Percentiles rank a stretch among this genome's conserved stretches.
These are phyloP conservation scores for Achaetomium macrosporum DNA, from an alignment of 2,329 filamentous ascomycete species.

Conservation along the genomic window DNA sequence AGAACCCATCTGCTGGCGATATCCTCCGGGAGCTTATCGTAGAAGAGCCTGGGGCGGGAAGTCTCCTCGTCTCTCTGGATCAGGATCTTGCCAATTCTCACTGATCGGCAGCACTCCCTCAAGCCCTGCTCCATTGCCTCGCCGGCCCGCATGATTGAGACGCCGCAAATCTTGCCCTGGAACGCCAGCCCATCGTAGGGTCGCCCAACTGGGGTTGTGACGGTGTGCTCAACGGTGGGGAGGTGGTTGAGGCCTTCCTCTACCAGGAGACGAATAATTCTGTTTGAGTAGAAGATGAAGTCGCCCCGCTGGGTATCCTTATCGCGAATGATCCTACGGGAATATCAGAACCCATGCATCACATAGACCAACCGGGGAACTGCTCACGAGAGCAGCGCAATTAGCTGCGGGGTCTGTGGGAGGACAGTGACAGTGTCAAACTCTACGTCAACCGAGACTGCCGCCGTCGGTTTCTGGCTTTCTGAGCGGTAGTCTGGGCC, in stretches of 20 bases:
- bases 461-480: slow-evolving; percentile 76
- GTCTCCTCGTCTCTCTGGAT: slow-evolving; percentile 98
- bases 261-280: slow-evolving; percentile 92
- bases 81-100: slow-evolving; percentile 95
- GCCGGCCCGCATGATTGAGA: slow-evolving; percentile 96
- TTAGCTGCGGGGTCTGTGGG: slow-evolving; percentile 90
- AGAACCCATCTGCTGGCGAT: slow-evolving; percentile 91
- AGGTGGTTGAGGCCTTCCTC: slow-evolving; percentile 97
- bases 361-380: slow-evolving; percentile 13
- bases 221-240: slow-evolving; percentile 79
- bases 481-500: slow-evolving; percentile 74
- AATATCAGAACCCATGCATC: slow-evolving; percentile 9
- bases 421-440: slow-evolving; percentile 87
- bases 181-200: slow-evolving; percentile 89
- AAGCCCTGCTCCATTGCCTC: slow-evolving; percentile 98
- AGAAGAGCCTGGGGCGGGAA: slow-evolving; percentile 84
- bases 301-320: slow-evolving; percentile 85
- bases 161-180: slow-evolving; percentile 96
- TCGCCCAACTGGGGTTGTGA: slow-evolving; percentile 85
- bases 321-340: slow-evolving; percentile 82
- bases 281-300: slow-evolving; percentile 99
- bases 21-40: slow-evolving; percentile 93
- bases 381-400: slow-evolving; percentile 92
- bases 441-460: slow-evolving; percentile 74
- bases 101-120: slow-evolving; percentile 93